Evolutionary conservation across 495 filamentous ascomycete species (phyloP).

Genomic region (Tuber microsphaerosporum): DNA sequence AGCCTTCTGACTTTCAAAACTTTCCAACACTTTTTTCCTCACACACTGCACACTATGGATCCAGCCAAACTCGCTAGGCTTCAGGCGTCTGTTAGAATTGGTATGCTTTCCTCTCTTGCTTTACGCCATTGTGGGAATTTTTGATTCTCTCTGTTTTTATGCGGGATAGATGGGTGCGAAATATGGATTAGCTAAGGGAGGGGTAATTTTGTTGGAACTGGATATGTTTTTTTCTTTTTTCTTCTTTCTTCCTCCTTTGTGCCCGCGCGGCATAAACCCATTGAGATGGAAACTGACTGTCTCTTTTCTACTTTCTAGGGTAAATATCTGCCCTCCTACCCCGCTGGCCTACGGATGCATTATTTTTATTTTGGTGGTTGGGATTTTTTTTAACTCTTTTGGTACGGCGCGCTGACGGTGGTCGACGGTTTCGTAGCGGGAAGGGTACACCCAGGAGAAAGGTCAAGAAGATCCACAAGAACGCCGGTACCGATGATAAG

Average conservation of each 20-base stretch:
- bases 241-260: background rate
- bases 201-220: background rate
- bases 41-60: conserved; percentile 54
- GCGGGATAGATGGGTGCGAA: conserved; percentile 19
- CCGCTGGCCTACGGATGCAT: conserved; percentile 9
- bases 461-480: conserved; percentile 94
- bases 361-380: conserved; percentile 10
- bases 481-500: conserved; percentile 90
- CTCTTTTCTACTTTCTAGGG: conserved; percentile 38
- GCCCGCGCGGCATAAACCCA: conserved; percentile 16
- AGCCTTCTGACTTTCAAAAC: conserved; percentile 16
- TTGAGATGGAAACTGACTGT: conserved; percentile 17
- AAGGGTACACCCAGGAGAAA: conserved; percentile 97
- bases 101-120: conserved; percentile 49
- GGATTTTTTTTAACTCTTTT: conserved; percentile 8
- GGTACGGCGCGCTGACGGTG: conserved; percentile 19
- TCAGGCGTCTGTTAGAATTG: conserved; percentile 68
- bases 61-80: conserved; percentile 70
- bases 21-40: conserved; percentile 15
- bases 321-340: conserved; percentile 35
- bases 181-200: conserved; percentile 7
- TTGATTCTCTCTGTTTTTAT: conserved; percentile 5
- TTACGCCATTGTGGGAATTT: conserved; percentile 19
- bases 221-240: background rate
- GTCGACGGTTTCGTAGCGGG: conserved; percentile 54